Percentiles rank a stretch among this genome's conserved stretches.
These are phyloP conservation scores for Bromus sterilis DNA, from an alignment of 176 grass and related monocot species.

Conservation along the genomic window DNA sequence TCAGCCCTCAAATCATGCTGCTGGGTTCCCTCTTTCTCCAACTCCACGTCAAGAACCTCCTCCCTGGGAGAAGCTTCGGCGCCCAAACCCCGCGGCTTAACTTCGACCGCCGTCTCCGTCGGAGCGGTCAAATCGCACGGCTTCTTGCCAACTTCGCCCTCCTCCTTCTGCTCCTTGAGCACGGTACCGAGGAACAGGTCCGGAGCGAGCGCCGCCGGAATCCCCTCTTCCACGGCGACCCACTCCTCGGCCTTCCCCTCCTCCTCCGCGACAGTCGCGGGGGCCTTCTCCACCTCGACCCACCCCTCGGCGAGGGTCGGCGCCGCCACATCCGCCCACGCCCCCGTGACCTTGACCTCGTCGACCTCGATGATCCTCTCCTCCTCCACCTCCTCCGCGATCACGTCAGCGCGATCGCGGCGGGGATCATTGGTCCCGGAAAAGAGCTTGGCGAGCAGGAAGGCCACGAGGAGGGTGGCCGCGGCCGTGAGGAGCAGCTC, in stretches of 20 bases:
- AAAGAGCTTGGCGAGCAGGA: constrained; percentile 58
- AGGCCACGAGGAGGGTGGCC: constrained; percentile 53
- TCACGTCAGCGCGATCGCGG: constrained; percentile 6
- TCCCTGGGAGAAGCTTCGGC: neutral
- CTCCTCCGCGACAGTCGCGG: neutral
- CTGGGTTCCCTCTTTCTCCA: neutral
- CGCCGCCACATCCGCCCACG: neutral
- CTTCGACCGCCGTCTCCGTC: neutral
- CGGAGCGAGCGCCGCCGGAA: neutral
- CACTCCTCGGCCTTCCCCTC: neutral
- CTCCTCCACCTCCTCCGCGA: constrained; percentile 1
- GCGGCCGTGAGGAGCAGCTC: constrained; percentile 68
- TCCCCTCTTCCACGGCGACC: neutral
- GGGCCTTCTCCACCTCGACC: constrained; percentile 30
- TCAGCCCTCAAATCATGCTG: neutral
- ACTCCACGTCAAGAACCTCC: neutral
- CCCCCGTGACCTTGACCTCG: neutral
- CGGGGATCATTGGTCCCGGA: constrained; percentile 24
- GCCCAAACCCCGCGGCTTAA: neutral
- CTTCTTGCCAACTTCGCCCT: constrained; percentile 3
- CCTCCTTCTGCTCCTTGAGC: neutral
- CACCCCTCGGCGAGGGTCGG: constrained; percentile 13
- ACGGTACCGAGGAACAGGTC: neutral
- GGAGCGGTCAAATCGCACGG: constrained; percentile 4
- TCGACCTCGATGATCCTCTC: constrained; percentile 40